A percentile compares a stretch with the other conserved stretches of the same genome.
Evolutionary conservation across 805 yeast genomes (phyloP).

Genomic region (Saccharomycopsis capsularis): DNA sequence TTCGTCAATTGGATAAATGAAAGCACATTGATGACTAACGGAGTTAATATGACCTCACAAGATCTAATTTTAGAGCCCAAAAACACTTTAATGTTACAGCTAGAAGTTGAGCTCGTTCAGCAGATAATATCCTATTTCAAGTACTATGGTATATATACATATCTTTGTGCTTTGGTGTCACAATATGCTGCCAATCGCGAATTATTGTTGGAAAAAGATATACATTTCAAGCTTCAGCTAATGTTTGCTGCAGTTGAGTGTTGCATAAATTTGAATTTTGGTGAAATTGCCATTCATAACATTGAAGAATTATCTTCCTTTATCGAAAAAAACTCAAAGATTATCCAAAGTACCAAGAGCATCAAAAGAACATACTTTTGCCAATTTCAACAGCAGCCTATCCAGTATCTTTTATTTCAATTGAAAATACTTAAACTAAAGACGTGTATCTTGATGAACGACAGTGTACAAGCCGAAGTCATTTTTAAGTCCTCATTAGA

Average conservation of each 20-base stretch:
- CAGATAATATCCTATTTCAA: slow-evolving; percentile 2
- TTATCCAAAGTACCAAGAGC: not conserved
- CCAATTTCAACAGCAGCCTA: too few species aligned
- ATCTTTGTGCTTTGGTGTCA: not conserved
- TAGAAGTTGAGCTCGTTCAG: slow-evolving; percentile 3
- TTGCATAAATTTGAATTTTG: slow-evolving; percentile 1
- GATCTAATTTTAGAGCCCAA: not conserved
- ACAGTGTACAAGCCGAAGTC: not conserved
- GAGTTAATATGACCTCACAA: too few species aligned
- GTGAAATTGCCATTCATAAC: not conserved
- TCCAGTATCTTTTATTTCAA: not conserved
- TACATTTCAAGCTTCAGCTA: not conserved
- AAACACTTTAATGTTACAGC: not conserved
- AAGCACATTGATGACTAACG: not conserved
- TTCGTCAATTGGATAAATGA: slow-evolving; percentile 10
- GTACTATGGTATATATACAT: slow-evolving; percentile 1
- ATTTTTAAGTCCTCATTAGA: not conserved
- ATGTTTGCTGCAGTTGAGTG: slow-evolving; percentile 3
- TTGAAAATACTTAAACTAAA: not conserved
- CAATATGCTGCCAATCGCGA: not conserved
- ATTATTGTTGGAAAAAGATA: not conserved
- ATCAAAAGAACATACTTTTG: too few species aligned
- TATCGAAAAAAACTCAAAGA: not conserved
- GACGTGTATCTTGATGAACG: not conserved
- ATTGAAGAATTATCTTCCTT: not conserved